Evolutionary conservation across 2,329 filamentous ascomycete species (phyloP), one percentile per base, ranked within the genome.

Genomic region (Mollisia scopiformis): DNA sequence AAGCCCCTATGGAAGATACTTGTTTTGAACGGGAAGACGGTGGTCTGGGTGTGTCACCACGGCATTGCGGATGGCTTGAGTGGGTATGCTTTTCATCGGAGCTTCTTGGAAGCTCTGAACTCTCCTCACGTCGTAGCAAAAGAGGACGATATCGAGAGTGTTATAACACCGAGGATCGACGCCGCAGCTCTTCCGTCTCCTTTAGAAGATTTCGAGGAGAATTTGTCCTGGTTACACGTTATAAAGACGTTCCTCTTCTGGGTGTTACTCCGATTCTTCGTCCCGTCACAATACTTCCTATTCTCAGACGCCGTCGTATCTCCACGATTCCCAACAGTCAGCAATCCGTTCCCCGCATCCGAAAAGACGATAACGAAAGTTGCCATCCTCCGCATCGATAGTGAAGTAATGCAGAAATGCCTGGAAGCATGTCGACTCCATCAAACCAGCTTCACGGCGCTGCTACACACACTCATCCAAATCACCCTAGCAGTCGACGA

Each of bases 1-100:
- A 62, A 62, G 23, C 60, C 63, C n/a, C 55, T 43, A 55, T 68
- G 66, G 66, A 63, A 43, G 27, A 23, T 65, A 6, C 5, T 62
- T 35, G 43, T 65, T 28, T 30, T 61, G 3, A 63, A 59, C 28
- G 51, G 46, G 13, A 30, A n/a, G 6, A 33, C 30, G 23, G 61
- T 28, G 3, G 35, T 62, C 7, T 65, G 63, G 16, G 50, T 62
- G 14, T 61, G 39, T 21, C 62, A 65, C 28, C 61, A 63, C 49
- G 54, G 33, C 5, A 65, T 65, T 47, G 57, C 58, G 11, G 65
- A 61, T 58, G 61, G 59, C 7, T 31, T 63, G 13, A 61, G 54
- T 14, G 63, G 61, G 23, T 62, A 59, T 52, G 54, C 58, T 21
- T 68, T 65, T 43, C 64, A 68, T 27, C 35, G 55, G 19, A 61